A percentile compares a stretch with the other conserved stretches of the same genome.
phyloP scores from a whole-genome alignment of 768 basidiomycete genomes.

The Hysterangium stoloniferum region DNA sequence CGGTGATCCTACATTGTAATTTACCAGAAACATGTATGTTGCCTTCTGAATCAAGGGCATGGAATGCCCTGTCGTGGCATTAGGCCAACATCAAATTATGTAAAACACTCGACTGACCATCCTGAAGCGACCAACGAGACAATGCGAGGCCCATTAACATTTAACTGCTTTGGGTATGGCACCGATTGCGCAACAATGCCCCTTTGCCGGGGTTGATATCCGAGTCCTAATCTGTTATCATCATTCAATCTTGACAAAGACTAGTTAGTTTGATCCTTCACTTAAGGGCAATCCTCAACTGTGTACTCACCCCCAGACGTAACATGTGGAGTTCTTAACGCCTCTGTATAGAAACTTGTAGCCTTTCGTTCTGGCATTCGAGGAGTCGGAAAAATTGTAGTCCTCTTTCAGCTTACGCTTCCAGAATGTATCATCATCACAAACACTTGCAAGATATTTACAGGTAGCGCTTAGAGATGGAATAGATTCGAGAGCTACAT shows the following conservation, averaged over 20 bases:
- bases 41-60: conserved; percentile 74
- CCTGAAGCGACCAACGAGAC: conserved; percentile 75
- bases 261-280: conserved; percentile 24
- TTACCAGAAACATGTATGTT: conserved; percentile 76
- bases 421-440: conserved; percentile 75
- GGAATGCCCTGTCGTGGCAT: conserved; percentile 69
- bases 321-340: conserved; percentile 44
- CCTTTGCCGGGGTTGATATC: conserved; percentile 25
- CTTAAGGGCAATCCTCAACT: conserved; percentile 29
- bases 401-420: conserved; percentile 57
- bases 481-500: conserved; percentile 47
- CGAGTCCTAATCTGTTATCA: conserved; percentile 58
- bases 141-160: conserved; percentile 51
- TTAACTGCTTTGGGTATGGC: conserved; percentile 58
- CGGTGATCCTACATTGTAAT: conserved; percentile 12
- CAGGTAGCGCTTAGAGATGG: conserved; percentile 52
- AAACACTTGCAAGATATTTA: conserved; percentile 52
- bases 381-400: conserved; percentile 68
- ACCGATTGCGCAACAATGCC: conserved; percentile 31
- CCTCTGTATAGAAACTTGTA: conserved; percentile 78
- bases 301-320: conserved; percentile 52
- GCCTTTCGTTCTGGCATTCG: conserved; percentile 66
- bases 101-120: conserved; percentile 38
- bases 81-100: background rate
- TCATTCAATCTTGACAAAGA: conserved; percentile 40